Evolutionary conservation across 2,329 filamentous ascomycete species (phyloP), one percentile per base, ranked within the genome.

Genomic region (Phyllosticta ampelicida): DNA sequence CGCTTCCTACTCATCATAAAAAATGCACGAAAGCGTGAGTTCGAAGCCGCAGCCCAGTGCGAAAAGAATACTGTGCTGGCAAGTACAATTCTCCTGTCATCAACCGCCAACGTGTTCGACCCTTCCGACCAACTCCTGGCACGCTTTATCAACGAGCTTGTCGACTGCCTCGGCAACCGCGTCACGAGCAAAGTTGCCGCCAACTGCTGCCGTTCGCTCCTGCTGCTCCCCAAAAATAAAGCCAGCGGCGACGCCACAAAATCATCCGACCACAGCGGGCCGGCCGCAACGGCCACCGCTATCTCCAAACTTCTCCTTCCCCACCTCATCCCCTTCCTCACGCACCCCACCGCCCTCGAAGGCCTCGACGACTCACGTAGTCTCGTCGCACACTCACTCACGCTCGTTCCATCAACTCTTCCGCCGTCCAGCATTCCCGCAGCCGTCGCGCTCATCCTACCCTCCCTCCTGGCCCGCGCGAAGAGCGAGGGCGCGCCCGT

Each of bases 11-110:
- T 86, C 18, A 94, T 95, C 56, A 84, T 90, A 63, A 78, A 87
- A 20, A 78, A 87, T 63, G 86, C 86, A 0, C 88, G 91, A 71
- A 88, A 85, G 68, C 81, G 88, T 48, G 87, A 91, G 66, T 81
- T 78, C 3, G 85, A 91, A 19, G 85, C 86, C 5, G 90, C 90
- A 2, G 78, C 99, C 21, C 78, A 86, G 1, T 95, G 90, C 70
- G 92, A 96, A 67, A 96, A 95, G 77, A 99, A 97, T 67, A 88
- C 87, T 4, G 81, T 99, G 5, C 78, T 99, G 53, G 89, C 90
- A 0, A 86, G 87, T 52, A 96, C 94, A 0, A 87, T 99, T 60
- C 80, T 99, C 9, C 85, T 99, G 61, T 96, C 90, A 9, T 86
- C 86, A 48, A 87, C 89, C 6, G 80, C 84, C 60, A 87, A 87